Evolutionary conservation across 805 yeast species (phyloP).

Genomic region (Wickerhamiella australiensis): DNA sequence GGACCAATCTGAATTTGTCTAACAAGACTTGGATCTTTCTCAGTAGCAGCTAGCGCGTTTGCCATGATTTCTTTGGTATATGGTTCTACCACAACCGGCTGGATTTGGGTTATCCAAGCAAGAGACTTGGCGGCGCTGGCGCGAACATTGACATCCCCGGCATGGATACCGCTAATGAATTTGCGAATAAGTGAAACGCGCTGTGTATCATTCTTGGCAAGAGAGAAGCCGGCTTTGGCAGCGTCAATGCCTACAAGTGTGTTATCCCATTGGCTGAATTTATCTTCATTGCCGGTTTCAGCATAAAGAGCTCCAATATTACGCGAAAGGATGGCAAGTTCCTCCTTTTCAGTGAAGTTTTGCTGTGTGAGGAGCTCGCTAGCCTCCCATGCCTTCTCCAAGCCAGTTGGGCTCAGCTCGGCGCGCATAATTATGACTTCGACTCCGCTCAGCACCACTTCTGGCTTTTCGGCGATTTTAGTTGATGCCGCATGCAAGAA

Average conservation of each 20-base stretch:
- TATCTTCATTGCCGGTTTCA: background rate
- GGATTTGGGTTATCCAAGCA: conserved; percentile 10
- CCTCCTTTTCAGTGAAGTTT: background rate
- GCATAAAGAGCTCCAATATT: conserved; percentile 8
- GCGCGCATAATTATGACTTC: conserved; percentile 8
- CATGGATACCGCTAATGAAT: background rate
- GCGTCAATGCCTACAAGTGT: conserved; percentile 9
- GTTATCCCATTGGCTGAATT: conserved; percentile 5
- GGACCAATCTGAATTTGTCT: conserved; percentile 67
- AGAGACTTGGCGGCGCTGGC: conserved; percentile 3
- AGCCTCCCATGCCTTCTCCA: conserved; percentile 4
- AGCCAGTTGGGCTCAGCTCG: background rate
- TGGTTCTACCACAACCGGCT: conserved; percentile 3
- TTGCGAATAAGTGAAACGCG: background rate
- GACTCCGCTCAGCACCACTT: background rate
- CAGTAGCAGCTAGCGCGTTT: background rate
- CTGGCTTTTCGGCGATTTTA: background rate
- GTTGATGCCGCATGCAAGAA: background rate
- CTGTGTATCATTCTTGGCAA: background rate
- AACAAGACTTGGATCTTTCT: conserved; percentile 1
- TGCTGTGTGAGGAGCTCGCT: background rate
- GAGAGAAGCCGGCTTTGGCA: background rate
- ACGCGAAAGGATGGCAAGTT: conserved; percentile 7
- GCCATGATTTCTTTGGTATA: background rate
- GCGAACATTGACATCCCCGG: background rate